Percentiles rank a stretch among this genome's conserved stretches.
These are phyloP conservation scores for Pterocarpus santalinus DNA, from an alignment of 306 rosid genomes.

Conservation along the genomic window DNA sequence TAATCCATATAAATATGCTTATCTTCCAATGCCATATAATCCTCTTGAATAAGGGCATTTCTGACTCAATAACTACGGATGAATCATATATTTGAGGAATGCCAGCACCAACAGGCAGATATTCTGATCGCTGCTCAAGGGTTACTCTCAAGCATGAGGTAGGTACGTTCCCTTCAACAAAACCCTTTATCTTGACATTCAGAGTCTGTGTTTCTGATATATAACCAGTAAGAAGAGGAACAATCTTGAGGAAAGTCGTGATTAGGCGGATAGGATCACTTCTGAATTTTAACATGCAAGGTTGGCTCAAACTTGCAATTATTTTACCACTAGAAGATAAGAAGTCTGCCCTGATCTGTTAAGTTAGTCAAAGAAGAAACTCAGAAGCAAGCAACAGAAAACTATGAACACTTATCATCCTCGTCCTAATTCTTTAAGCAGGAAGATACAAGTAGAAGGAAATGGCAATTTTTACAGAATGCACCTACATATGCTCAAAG, in stretches of 20 bases:
- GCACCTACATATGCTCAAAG: constrained; percentile 3
- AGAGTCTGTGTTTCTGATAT: constrained; percentile 80
- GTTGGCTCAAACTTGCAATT: constrained; percentile 76
- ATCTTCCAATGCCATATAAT: constrained; percentile 84
- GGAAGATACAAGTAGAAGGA: constrained; percentile 9
- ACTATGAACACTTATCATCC: constrained; percentile 27
- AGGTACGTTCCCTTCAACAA: constrained; percentile 67
- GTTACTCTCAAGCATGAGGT: constrained; percentile 82
- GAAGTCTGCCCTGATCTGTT: constrained; percentile 77
- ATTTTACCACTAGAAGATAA: constrained; percentile 70
- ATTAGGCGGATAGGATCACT: constrained; percentile 84
- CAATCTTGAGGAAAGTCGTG: constrained; percentile 70
- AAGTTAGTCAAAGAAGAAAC: constrained; percentile 41
- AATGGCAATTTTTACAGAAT: constrained; percentile 9
- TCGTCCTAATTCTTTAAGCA: constrained; percentile 15
- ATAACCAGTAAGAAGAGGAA: constrained; percentile 79
- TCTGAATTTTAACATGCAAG: constrained; percentile 78
- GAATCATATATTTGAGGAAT: constrained; percentile 90
- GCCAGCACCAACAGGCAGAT: constrained; percentile 82
- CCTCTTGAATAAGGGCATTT: constrained; percentile 73
- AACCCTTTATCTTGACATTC: constrained; percentile 73
- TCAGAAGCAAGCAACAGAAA: constrained; percentile 33
- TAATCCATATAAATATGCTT: constrained; percentile 73
- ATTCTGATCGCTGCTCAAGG: constrained; percentile 87
- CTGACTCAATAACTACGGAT: constrained; percentile 63